These are phyloP conservation scores for Amesomyces nigricolor DNA, from an alignment of 2,329 filamentous ascomycete species.

Conservation along the genomic window DNA sequence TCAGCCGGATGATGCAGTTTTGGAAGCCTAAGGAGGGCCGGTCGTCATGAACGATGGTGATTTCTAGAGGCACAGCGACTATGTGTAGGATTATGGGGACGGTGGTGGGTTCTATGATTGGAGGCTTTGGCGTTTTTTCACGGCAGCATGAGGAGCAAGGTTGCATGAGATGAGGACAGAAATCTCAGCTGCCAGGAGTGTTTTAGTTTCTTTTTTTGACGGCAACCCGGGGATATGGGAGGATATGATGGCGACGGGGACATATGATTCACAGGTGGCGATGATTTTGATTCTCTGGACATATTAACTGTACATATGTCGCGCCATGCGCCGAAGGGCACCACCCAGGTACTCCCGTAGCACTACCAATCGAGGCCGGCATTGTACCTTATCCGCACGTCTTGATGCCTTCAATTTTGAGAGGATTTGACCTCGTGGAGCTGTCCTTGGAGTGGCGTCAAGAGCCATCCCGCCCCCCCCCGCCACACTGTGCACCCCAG, in stretches of 20 bases:
- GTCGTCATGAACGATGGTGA: neutral
- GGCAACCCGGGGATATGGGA: conserved; percentile 13
- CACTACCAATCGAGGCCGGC: conserved; percentile 13
- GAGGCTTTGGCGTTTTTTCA: conserved; percentile 28
- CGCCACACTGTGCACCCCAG: too few species aligned
- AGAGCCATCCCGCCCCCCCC: too few species aligned
- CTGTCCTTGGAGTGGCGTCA: too few species aligned
- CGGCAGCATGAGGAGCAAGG: conserved; percentile 27
- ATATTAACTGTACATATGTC: conserved; percentile 24
- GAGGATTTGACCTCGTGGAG: too few species aligned
- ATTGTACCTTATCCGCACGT: neutral
- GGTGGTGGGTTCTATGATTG: conserved; percentile 19
- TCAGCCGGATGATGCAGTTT: conserved; percentile 73
- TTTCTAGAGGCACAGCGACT: neutral
- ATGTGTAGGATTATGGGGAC: conserved; percentile 21
- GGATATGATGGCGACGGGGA: conserved; percentile 23
- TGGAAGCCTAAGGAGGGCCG: conserved; percentile 57
- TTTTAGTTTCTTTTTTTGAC: conserved; percentile 9
- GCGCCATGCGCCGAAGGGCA: conserved; percentile 10
- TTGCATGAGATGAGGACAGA: conserved; percentile 22
- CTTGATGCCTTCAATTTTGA: neutral
- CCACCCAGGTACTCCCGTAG: neutral
- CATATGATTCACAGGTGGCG: conserved; percentile 26
- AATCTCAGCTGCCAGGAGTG: conserved; percentile 22
- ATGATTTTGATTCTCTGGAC: conserved; percentile 26